These are phyloP conservation scores for Dianthus caryophyllus DNA, from an alignment of 148 eudicot genomes.

Conservation along the genomic window DNA sequence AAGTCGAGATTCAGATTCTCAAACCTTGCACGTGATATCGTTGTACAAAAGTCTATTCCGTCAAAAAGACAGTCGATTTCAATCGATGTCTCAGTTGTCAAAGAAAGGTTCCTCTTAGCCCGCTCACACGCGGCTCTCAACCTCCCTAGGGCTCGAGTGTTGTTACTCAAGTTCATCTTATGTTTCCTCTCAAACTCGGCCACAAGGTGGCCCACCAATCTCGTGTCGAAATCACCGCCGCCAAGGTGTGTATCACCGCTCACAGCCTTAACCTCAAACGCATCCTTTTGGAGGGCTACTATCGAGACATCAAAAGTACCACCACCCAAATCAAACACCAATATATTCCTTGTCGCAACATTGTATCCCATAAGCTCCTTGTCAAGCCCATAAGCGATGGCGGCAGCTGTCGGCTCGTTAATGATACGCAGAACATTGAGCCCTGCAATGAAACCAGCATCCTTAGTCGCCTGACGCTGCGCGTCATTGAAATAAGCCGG, in stretches of 20 bases:
- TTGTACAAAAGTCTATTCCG: background rate
- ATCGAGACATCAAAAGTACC: slow-evolving; percentile 6
- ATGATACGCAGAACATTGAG: slow-evolving; percentile 8
- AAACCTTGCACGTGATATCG: background rate
- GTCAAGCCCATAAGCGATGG: slow-evolving; percentile 12
- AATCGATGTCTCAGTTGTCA: background rate
- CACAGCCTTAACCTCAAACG: slow-evolving; percentile 4
- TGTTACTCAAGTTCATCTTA: background rate
- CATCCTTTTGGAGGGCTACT: background rate
- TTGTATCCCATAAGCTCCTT: background rate
- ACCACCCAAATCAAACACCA: slow-evolving; percentile 13
- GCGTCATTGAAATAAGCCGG: slow-evolving; percentile 11
- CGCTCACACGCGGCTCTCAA: slow-evolving; percentile 13
- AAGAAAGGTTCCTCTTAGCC: slow-evolving; percentile 5
- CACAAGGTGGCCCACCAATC: background rate
- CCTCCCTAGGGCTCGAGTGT: slow-evolving; percentile 8
- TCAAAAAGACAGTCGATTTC: slow-evolving; percentile 8
- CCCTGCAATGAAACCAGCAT: slow-evolving; percentile 3
- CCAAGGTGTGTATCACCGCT: background rate
- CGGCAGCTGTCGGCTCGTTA: slow-evolving; percentile 10
- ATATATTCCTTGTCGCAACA: background rate
- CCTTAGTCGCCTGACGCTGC: slow-evolving; percentile 15
- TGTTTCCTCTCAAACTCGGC: slow-evolving; percentile 6
- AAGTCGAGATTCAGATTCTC: slow-evolving; percentile 8
- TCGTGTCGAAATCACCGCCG: background rate